phyloP scores from a whole-genome alignment of 139 green algal species.

The Edaphochlamys debaryana region DNA sequence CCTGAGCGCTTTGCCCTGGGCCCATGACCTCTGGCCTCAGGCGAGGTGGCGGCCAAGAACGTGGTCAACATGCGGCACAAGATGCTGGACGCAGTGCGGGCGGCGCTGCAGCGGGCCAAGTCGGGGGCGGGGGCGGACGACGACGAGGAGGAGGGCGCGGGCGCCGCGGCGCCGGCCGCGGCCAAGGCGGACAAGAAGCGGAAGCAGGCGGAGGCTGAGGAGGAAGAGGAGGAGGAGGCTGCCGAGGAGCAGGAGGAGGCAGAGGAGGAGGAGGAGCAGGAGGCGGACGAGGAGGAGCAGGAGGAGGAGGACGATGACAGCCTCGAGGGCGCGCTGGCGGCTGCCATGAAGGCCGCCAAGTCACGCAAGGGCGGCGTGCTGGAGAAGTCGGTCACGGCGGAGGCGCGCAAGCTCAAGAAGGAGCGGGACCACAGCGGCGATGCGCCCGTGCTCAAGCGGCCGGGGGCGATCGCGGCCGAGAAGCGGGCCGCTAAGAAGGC shows the following conservation, averaged over 20 bases:
- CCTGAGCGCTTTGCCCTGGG: too few species aligned
- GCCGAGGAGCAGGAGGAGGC: not conserved
- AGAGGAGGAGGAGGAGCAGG: not conserved
- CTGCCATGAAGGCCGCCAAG: not conserved
- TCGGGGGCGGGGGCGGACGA: not conserved
- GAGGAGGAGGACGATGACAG: not conserved
- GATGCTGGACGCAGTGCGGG: constrained; percentile 37
- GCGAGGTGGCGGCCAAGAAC: constrained; percentile 47
- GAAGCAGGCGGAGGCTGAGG: not conserved
- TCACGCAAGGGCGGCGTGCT: constrained; percentile 11
- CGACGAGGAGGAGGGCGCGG: not conserved
- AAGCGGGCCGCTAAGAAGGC: too few species aligned
- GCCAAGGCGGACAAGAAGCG: not conserved
- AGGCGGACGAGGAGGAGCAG: not conserved
- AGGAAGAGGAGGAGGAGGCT: not conserved
- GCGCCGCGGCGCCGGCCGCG: not conserved
- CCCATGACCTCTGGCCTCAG: not conserved
- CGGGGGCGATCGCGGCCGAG: too few species aligned
- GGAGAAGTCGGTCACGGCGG: not conserved
- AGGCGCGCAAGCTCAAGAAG: constrained; percentile 8
- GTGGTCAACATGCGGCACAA: constrained; percentile 43
- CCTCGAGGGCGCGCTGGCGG: not conserved
- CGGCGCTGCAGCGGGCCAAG: constrained; percentile 13
- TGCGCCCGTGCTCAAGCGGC: not conserved
- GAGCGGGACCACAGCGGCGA: not conserved